Base-by-base conservation (phyloP, 352 stramenopile species). In the Elongisporangium senticosum region DNA sequence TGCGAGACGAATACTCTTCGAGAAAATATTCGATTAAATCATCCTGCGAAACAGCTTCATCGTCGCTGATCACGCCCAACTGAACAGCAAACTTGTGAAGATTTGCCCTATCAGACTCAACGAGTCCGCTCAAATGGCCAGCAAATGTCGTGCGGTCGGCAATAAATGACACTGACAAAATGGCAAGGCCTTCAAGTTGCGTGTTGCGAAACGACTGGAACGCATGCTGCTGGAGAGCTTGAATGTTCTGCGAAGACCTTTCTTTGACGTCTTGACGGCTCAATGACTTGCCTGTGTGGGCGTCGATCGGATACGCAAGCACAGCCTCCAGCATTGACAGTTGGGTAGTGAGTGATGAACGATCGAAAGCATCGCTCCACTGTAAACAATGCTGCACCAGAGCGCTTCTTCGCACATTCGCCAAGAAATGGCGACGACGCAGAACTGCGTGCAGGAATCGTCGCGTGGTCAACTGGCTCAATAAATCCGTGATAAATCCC, bases 381-480 rank as follows among this genome's bases (percentile, higher is more conserved):
- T 86, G 61, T 10, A 81, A 52, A 22, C 67, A 71, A 20, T 84
- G 59, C 20, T 68, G 64, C 3, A 86, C 51, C 20, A 87, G 52
- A 14, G 56, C 37, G 52, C 79, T 87, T 11, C 68, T 68, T 4
- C 67, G 64, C 20, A 87, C 66, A 10, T 51, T 47, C 17, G 72
- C 64, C 2, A 80, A 43, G 23, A 96, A 54, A 52, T 93, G 89
- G 24, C 65, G 54, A 51, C 89, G 79, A 2, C 84, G 68, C 39
- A 97, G 56, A 43, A 96, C 64, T 14, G 73, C 71, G 43, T 78
- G 63, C 11, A 97, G 64, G 49, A 95, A 96, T 40, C 87, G 84
- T n/a, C 92, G 86, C 20, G 93, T 98, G n/a, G 90, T 81, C 2
- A 96, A 66, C 64, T 97, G 87, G 22, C 63, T 77, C 52, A 98